Evolutionary conservation across 202 grass and related monocot species (phyloP).

Genomic region (Eragrostis tef): DNA sequence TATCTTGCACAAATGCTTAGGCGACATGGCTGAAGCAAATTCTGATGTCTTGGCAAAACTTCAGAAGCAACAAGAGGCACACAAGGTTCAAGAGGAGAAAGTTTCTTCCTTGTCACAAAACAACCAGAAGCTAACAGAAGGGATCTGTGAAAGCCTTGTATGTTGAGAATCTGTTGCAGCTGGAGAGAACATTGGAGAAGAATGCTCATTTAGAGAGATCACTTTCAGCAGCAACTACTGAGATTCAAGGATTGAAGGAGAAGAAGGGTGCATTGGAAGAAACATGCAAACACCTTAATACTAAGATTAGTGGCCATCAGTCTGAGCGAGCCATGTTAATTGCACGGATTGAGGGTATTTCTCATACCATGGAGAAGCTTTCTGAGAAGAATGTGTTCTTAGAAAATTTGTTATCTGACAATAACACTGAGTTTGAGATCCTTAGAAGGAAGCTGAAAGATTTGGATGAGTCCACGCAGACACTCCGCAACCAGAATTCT

Average conservation of each 20-base stretch:
- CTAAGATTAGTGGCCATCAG: conserved; percentile 56
- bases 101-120: conserved; percentile 46
- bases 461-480: conserved; percentile 56
- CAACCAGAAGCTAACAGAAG: too few relatives aligned
- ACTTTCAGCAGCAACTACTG: conserved; percentile 57
- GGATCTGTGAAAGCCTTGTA: too few relatives aligned
- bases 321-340: conserved; percentile 69
- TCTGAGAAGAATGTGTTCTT: conserved; percentile 69
- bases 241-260: conserved; percentile 62
- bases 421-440: conserved; percentile 68
- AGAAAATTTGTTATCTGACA: conserved; percentile 76
- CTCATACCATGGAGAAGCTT: conserved; percentile 80
- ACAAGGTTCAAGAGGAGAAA: conserved; percentile 49
- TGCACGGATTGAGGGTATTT: conserved; percentile 57
- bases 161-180: conserved; percentile 73
- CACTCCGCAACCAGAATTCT: conserved; percentile 65
- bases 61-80: conserved; percentile 47
- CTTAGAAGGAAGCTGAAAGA: conserved; percentile 72
- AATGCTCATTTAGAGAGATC: conserved; percentile 74
- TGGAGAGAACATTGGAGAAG: conserved; percentile 69
- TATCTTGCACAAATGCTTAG: conserved; percentile 72
- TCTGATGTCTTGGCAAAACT: conserved; percentile 44
- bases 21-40: conserved; percentile 71
- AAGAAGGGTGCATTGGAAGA: conserved; percentile 69
- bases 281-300: conserved; percentile 67